Evolutionary conservation across 768 basidiomycete genomes (phyloP), one percentile per base, ranked within the genome.

Genomic region (Mycena amicta): DNA sequence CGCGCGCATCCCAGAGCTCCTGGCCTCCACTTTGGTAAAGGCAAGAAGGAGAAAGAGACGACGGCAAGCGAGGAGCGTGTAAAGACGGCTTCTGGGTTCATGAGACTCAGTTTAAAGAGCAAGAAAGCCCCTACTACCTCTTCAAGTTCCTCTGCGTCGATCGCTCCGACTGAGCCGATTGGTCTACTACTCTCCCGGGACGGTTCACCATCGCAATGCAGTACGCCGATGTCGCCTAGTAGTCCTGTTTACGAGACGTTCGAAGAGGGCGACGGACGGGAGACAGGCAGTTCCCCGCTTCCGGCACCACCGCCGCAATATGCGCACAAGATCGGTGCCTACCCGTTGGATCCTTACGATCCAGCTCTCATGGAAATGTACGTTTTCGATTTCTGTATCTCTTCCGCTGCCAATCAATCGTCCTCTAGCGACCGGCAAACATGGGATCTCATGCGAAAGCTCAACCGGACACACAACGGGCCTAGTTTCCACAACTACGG

Each of bases 361-460:
- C 41, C 64, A 12, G 43, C 52, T 49, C 46, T 67, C 11, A 61
- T 69, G 18, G 64, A 66, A 31, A 64, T 33, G 68, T 68, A 30
- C n/a, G n/a, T 2, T 54, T 55, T 46, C 30, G 22, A 20, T 27
- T 37, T 23, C 29, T 57, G n/a, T 22, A 4, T 29, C 0, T 33
- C 26, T 37, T 4, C 27, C 47, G 13, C n/a, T 28, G 22, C 41
- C 20, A 12, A 49, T 49, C 27, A 13, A 12, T 41, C 47, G 46
- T 52, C 16, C 16, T 4, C 15, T 53, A 85, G 83, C 28, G 83
- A 85, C 59, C 72, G 63, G 45, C 74, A 75, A 53, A 74, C 79
- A 2, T 69, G 69, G 37, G 59, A 60, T 22, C 70, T 85, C 8
- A 61, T 81, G 46, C 70, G 67, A 29, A 75, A 74, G 33, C 71